phyloP scores from a whole-genome alignment of 2,329 filamentous ascomycete species.

The Pyricularia sp. region DNA sequence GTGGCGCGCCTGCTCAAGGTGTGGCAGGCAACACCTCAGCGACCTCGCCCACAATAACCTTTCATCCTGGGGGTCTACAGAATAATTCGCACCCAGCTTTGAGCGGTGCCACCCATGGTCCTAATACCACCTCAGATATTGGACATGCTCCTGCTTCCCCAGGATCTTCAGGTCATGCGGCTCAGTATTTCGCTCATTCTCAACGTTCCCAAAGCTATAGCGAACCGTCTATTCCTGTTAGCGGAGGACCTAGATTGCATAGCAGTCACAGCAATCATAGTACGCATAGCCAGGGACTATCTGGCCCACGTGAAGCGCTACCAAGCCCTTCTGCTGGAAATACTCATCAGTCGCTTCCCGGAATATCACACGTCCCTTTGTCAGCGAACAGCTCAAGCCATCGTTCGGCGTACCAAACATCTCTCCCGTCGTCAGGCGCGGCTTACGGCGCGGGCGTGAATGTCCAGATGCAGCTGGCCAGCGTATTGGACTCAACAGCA shows the following conservation, averaged over 20 bases:
- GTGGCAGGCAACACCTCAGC: not conserved
- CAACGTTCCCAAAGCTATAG: not conserved
- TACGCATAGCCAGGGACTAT: not conserved
- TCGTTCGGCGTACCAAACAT: not conserved
- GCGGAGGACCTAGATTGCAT: not conserved
- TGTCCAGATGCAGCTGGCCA: slow-evolving; percentile 12
- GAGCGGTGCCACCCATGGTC: not conserved
- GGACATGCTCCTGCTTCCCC: not conserved
- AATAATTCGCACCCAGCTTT: not conserved
- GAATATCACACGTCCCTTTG: not conserved
- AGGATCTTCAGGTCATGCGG: not conserved
- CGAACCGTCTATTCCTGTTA: not conserved
- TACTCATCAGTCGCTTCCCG: not conserved
- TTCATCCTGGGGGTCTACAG: not conserved
- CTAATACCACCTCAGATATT: not conserved
- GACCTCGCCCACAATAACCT: not conserved
- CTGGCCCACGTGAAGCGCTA: not conserved
- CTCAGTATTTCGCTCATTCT: not conserved
- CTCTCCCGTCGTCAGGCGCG: slow-evolving; percentile 7
- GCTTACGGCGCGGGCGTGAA: not conserved
- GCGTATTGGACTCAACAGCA: slow-evolving; percentile 10
- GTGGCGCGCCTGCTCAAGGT: not conserved
- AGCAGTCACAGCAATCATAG: not conserved
- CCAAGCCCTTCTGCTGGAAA: not conserved
- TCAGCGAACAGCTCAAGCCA: slow-evolving; percentile 1